Base-by-base conservation (phyloP, 352 stramenopile genomes). In the Thalassiosira oceanica region DNA sequence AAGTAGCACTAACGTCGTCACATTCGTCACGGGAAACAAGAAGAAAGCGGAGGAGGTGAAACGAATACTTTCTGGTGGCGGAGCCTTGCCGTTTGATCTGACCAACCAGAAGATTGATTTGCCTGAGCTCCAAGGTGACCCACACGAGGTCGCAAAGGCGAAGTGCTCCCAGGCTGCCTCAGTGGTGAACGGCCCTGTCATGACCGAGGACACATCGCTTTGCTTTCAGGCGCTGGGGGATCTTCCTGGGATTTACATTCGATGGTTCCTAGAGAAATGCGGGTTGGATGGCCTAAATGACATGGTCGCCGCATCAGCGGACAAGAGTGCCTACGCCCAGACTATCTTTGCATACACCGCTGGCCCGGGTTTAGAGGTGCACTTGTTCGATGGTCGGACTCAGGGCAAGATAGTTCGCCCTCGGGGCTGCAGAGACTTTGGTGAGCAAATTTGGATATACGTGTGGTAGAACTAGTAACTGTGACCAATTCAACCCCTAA, bases 171-270 rank as follows among this genome's bases (percentile, higher is more conserved):
- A 89, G 7, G 87, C 87, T 10, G 74, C 82, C 5, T 65, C 80
- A 46, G 54, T 80, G 60, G 80, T 89, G 2, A 70, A 76, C 39
- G 94, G 95, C 5, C 80, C 94, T 2, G 93, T 97, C 42, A 91
- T 98, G 29, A 94, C 95, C 15, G 94, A 98, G 79, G 94, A 98
- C 80, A 98, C 95, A 31, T 97, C 93, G 36, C 85, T 98, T 0
- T 98, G 94, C 80, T 97, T 98, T 74, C 96, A 96, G 61, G 94
- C 94, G 24, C 87, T 98, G 8, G 85, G 93, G 56, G 93, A 93
- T 0, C 88, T 98, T 13, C 96, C 96, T 0, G 96, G 96, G 0
- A 91, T 94, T 21, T 99, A 98, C 85, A 96, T 99, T 51, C 98
- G 98, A 80, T 98, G 94, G 93, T 98, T 98, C 74, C 71, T 97